Evolutionary conservation across 805 yeast species (phyloP), one percentile per base, ranked within the genome.

Genomic region (Hanseniaspora osmophila): DNA sequence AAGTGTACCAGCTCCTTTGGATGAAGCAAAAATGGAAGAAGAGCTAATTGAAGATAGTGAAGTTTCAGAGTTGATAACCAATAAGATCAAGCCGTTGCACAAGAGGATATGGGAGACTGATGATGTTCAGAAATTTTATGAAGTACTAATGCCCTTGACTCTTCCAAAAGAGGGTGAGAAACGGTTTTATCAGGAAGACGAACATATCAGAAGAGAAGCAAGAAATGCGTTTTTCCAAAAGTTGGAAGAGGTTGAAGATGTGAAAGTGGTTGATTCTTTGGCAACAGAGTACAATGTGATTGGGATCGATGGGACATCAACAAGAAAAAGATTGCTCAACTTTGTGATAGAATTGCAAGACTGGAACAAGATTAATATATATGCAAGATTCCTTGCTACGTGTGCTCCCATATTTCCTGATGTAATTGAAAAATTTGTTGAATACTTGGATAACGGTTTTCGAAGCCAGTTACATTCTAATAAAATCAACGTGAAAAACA

Each of bases 221-320:
- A 38, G 41, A 38, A 65, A 60, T 39, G 62, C 59, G 0, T 72
- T 78, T 47, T 59, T 77, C 40, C 53, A 52, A 0, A 63, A 60
- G 6, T 59, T 77, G 37, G 74, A 73, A 44, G 55, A 56, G 5
- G 71, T 71, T 0, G 55, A 62, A 3, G 64, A 72, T 1, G 74
- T 67, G 9, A 65, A 68, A 41, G 78, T 71, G 16, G 61, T 80
- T 16, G 82, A 78, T 48, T 59, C 63, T 3, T 58, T 73, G 5
- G 73, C 70, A 1, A 48, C 57, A 13, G 67, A 65, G 9, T 80
- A 73, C 58, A 73, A 81, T 74, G 44, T 49, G 3, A 51, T 60
- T n/a, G 62, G 61, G 9, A 60, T 85, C 19, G 74, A 80, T 56
- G 84, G 83, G 54, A 84, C 80, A 58, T 87, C 92, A 0, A 77